Percentiles rank a stretch among this genome's conserved stretches.
Evolutionary conservation across 495 filamentous ascomycete genomes (phyloP).

Genomic region (Cladorrhinum samala): DNA sequence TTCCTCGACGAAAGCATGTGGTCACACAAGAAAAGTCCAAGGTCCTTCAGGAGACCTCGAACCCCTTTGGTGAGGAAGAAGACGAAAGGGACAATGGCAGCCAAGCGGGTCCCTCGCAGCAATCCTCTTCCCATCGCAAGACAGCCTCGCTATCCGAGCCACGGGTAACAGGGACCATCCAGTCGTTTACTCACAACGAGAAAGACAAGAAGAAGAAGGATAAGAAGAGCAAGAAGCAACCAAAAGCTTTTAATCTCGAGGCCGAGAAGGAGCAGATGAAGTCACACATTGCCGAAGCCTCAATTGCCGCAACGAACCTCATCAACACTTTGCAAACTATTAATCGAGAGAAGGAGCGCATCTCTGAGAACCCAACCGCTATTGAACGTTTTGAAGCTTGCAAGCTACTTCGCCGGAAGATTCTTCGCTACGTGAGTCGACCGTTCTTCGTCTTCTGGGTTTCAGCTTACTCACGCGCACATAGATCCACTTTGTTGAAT

Average conservation of each 20-base stretch:
- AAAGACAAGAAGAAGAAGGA: constrained; percentile 46
- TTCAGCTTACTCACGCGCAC: constrained; percentile 3
- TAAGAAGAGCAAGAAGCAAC: constrained; percentile 46
- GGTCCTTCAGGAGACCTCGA: constrained; percentile 70
- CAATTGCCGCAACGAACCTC: constrained; percentile 84
- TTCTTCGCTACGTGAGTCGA: constrained; percentile 68
- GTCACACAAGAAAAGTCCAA: constrained; percentile 69
- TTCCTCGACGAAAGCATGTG: constrained; percentile 47
- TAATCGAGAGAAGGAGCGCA: constrained; percentile 81
- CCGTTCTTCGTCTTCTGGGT: background rate
- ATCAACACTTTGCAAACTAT: constrained; percentile 83
- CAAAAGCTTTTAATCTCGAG: constrained; percentile 71
- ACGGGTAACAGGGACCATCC: constrained; percentile 20
- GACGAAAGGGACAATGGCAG: constrained; percentile 44
- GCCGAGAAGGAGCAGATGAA: constrained; percentile 82
- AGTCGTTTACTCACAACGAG: constrained; percentile 34
- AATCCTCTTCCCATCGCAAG: constrained; percentile 27
- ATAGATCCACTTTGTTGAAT: constrained; percentile 76
- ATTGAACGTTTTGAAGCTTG: constrained; percentile 76
- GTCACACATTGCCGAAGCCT: constrained; percentile 72
- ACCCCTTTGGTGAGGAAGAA: constrained; percentile 57
- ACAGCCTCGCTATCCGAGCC: constrained; percentile 17
- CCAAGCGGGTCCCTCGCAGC: constrained; percentile 1
- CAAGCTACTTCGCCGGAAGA: constrained; percentile 73
- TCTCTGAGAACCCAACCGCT: constrained; percentile 75